These are phyloP conservation scores for Magnolia kwangsiensis DNA, from an alignment of 164 flowering plant species.

Conservation along the genomic window DNA sequence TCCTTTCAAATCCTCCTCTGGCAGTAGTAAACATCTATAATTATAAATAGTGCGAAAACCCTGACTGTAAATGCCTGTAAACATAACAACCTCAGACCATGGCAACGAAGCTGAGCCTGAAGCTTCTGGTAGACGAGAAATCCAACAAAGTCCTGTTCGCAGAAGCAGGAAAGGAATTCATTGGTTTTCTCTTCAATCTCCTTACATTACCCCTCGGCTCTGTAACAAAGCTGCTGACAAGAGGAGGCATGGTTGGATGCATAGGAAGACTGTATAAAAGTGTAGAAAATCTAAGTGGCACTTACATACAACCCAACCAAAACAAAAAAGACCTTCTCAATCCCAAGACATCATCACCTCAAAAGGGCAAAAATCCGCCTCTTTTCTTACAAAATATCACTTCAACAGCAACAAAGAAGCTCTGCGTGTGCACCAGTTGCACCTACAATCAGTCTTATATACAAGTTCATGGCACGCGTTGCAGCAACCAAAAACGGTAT, in stretches of 20 bases:
- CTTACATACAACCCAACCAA: not conserved
- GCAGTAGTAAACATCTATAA: no score
- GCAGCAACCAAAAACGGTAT: not conserved
- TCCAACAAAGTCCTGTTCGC: conserved; percentile 27
- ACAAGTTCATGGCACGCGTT: no score
- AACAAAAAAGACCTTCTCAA: not conserved
- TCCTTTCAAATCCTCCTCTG: no score
- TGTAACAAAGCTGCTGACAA: conserved; percentile 23
- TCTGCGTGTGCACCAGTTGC: not conserved
- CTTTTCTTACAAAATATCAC: not conserved
- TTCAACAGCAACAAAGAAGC: not conserved
- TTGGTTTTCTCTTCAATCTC: conserved; percentile 64
- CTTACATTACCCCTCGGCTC: conserved; percentile 4
- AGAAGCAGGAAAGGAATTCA: conserved; percentile 59
- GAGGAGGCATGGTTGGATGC: conserved; percentile 59
- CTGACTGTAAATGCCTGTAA: no score
- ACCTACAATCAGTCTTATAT: not conserved
- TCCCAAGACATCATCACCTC: not conserved
- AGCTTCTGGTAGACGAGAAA: conserved; percentile 13
- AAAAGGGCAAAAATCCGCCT: not conserved
- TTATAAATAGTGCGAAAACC: no score
- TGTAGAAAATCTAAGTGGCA: not conserved
- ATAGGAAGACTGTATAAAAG: conserved; percentile 1
- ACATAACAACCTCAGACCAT: not conserved
- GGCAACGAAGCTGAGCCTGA: not conserved